Base-by-base conservation (phyloP, 2,329 filamentous ascomycete genomes). In the Purpureocillium lavendulum region DNA sequence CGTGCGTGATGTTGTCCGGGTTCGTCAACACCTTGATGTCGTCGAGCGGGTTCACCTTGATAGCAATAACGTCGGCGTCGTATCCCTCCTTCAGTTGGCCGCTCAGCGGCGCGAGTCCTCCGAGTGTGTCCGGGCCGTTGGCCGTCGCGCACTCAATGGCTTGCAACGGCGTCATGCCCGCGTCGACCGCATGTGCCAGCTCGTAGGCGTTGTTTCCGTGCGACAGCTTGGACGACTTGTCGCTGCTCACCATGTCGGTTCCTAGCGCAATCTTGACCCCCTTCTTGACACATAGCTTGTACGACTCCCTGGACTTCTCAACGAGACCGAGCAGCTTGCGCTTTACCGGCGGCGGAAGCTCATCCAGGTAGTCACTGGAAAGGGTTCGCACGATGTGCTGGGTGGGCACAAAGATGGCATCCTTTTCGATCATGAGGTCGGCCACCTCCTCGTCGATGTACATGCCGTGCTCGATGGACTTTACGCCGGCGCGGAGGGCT, bases 111-210 rank as follows among this genome's bases (percentile, higher is more conserved):
- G 65, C 68, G 45, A 66, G 61, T 0, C 49, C 55, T 1, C 64
- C 66, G 2, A 71, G 49, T 2, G 59, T 69, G 35, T 67, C 50
- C 12, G 68, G 66, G 2, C 61, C 67, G 36, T 49, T 51, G n/a
- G 46, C 66, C 6, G 71, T 73, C 4, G 62, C 67, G 24, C 67
- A 65, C 50, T 74, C 67, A 43, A 76, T 72, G 7, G 70, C 69
- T 49, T 70, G 53, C 33, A 75, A 48, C 4, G 66, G 62, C 4
- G 63, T 64, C 65, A 75, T 63, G 2, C 70, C 70, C 8, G 65
- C 65, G 35, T 67, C 56, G 30, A 71, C 64, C 3, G 69, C 69
- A 49, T 65, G 70, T 14, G 54, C 49, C 16, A 75, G 51, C 53
- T 75, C 71, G 32, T 58, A 43, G 0, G 64, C 63, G 48, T 60